These are phyloP conservation scores for Ehretia macrophylla DNA, from an alignment of 257 asterid species.

Conservation along the genomic window DNA sequence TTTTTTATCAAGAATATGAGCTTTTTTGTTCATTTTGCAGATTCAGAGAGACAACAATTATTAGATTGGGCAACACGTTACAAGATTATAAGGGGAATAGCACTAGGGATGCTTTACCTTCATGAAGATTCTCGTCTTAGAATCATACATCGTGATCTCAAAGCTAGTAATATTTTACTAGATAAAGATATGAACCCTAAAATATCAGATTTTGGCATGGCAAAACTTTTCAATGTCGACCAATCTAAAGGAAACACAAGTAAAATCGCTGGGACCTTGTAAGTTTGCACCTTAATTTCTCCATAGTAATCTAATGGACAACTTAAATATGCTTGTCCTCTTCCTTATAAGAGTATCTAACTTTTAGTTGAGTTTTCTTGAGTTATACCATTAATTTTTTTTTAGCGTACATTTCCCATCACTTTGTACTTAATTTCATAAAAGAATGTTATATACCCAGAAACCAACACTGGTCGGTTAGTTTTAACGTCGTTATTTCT, in stretches of 20 bases:
- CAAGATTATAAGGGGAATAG: constrained; percentile 25
- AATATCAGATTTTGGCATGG: constrained; percentile 30
- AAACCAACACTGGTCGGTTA: no score
- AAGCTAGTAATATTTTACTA: constrained; percentile 22
- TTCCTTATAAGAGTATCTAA: no score
- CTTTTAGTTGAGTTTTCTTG: no score
- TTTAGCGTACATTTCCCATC: no score
- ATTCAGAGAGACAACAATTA: constrained; percentile 3
- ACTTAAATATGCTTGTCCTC: no score
- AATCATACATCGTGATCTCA: constrained; percentile 27
- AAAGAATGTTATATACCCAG: no score
- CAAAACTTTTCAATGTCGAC: constrained; percentile 11
- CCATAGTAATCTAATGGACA: no score
- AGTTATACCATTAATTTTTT: no score
- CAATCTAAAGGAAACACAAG: constrained; percentile 17
- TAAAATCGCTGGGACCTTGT: constrained; percentile 23
- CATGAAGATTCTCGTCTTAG: constrained; percentile 26
- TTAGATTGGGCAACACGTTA: constrained; percentile 23
- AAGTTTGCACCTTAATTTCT: not conserved
- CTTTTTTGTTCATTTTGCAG: constrained; percentile 8
- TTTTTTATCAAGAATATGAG: no score
- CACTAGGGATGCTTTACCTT: constrained; percentile 25
- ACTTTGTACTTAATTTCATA: no score
- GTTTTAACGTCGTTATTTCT: not conserved
- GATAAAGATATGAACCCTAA: constrained; percentile 27